A percentile compares a stretch with the other conserved stretches of the same genome.
phyloP scores from a whole-genome alignment of 305 asterid genomes.

The Fraxinus velutina region DNA sequence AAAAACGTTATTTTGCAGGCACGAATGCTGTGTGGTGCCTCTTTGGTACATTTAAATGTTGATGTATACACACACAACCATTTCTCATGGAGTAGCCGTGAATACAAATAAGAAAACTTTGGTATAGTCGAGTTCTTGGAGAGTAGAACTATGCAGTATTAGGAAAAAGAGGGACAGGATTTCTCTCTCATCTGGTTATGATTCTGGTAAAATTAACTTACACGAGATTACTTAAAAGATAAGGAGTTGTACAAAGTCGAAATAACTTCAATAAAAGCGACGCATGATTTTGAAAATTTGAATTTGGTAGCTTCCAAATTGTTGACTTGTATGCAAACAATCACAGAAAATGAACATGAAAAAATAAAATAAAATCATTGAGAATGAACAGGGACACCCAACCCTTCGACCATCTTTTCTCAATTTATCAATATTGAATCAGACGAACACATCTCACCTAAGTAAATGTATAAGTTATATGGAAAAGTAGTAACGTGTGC shows the following conservation, averaged over 20 bases:
- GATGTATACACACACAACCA: not conserved
- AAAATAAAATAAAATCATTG: not conserved
- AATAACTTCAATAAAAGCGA: not conserved
- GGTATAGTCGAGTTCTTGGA: not conserved
- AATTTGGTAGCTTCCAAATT: not conserved
- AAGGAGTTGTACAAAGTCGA: not conserved
- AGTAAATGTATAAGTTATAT: not conserved
- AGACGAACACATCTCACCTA: not conserved
- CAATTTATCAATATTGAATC: not conserved
- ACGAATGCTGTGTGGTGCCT: not conserved
- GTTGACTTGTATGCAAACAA: not conserved
- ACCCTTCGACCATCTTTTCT: not conserved
- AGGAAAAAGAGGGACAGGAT: not conserved
- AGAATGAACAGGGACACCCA: not conserved
- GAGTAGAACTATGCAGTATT: not conserved
- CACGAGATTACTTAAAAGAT: not conserved
- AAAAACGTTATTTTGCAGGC: not conserved
- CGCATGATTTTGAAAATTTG: not conserved
- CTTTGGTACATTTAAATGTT: not conserved
- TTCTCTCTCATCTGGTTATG: not conserved
- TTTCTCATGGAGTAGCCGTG: not conserved
- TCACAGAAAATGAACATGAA: not conserved
- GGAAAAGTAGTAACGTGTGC: not conserved
- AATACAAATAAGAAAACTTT: not conserved
- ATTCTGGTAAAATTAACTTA: not conserved